Evolutionary conservation across 768 basidiomycete species (phyloP).

Genomic region (Podaxis sp.): DNA sequence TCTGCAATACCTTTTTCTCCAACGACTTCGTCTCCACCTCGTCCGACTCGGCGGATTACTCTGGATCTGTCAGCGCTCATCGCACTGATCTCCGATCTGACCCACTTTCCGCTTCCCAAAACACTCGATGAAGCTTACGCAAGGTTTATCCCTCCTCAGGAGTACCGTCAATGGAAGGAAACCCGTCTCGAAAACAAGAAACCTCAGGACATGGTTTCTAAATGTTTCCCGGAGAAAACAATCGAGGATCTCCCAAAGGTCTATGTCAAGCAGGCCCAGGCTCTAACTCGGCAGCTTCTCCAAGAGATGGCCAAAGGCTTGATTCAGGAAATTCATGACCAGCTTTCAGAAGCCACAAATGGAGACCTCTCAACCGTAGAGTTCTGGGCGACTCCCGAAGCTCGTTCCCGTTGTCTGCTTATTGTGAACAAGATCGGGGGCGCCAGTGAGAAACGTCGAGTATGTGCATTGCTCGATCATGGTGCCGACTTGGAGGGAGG

Average conservation of each 20-base stretch:
- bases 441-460: slow-evolving; percentile 56
- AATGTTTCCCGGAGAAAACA: slow-evolving; percentile 21
- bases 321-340: slow-evolving; percentile 58
- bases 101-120: slow-evolving; percentile 63
- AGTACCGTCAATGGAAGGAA: slow-evolving; percentile 59
- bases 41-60: slow-evolving; percentile 62
- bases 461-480: slow-evolving; percentile 52
- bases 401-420: slow-evolving; percentile 63
- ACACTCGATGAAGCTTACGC: slow-evolving; percentile 51
- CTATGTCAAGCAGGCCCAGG: slow-evolving; percentile 57
- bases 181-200: slow-evolving; percentile 20
- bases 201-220: slow-evolving; percentile 1
- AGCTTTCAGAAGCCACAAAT: slow-evolving; percentile 24
- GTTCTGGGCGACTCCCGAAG: slow-evolving; percentile 83
- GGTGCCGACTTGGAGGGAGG: slow-evolving; percentile 1
- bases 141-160: slow-evolving; percentile 58
- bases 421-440: slow-evolving; percentile 84
- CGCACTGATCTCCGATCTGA: slow-evolving; percentile 78
- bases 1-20: slow-evolving; percentile 3
- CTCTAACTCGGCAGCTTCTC: slow-evolving; percentile 64
- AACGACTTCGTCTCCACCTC: slow-evolving; percentile 12
- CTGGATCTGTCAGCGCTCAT: slow-evolving; percentile 84
- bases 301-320: slow-evolving; percentile 69
- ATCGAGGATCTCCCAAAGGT: slow-evolving; percentile 29
- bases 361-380: slow-evolving; percentile 28